Evolutionary conservation across 257 asterid species (phyloP).

Genomic region (Cinchona pubescens): DNA sequence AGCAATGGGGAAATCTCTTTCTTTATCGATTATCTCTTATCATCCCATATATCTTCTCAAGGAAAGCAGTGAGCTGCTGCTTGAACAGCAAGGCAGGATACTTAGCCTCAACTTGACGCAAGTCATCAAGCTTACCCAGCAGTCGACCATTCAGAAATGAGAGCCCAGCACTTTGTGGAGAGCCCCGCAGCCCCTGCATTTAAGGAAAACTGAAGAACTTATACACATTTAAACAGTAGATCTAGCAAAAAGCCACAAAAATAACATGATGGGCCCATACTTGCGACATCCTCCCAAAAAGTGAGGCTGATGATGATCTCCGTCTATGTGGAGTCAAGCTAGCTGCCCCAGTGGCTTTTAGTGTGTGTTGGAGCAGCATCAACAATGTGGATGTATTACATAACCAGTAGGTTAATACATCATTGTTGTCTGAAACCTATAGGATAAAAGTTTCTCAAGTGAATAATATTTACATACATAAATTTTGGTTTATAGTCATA

Average conservation of each 20-base stretch:
- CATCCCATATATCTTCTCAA: constrained; percentile 96
- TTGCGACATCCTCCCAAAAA: constrained; percentile 98
- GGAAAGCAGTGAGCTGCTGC: constrained; percentile 99
- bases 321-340: constrained; percentile 91
- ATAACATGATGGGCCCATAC: constrained; percentile 38
- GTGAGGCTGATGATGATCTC: constrained; percentile 93
- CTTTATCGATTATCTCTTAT: constrained; percentile 92
- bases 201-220: constrained; percentile 23
- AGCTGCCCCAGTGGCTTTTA: constrained; percentile 96
- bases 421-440: constrained; percentile 83
- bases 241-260: constrained; percentile 17
- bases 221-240: background rate
- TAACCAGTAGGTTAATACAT: constrained; percentile 85
- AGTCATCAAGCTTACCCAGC: constrained; percentile 88
- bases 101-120: constrained; percentile 97
- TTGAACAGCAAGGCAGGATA: constrained; percentile 97
- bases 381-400: constrained; percentile 89
- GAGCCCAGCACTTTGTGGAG: constrained; percentile 92
- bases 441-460: constrained; percentile 22
- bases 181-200: constrained; percentile 76
- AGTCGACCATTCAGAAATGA: constrained; percentile 78
- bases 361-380: constrained; percentile 98
- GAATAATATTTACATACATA: constrained; percentile 14
- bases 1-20: constrained; percentile 95
- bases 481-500: background rate